phyloP scores from a whole-genome alignment of 192 early-diverging fungal species.

The Entomortierella chlamydospora region DNA sequence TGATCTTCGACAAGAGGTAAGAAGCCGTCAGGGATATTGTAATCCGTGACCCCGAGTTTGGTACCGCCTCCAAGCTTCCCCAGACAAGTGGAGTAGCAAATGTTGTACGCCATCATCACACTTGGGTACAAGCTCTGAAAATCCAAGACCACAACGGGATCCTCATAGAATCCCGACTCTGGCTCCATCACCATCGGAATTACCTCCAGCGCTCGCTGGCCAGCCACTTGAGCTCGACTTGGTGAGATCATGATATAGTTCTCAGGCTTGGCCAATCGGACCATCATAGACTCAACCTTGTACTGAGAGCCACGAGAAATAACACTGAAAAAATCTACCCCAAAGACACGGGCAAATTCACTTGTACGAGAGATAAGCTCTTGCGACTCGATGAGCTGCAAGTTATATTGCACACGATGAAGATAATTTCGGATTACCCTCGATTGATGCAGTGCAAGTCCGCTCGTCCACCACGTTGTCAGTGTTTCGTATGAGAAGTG shows the following conservation, averaged over 20 bases:
- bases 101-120: slow-evolving; percentile 97
- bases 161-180: slow-evolving; percentile 80
- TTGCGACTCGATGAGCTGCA: slow-evolving; percentile 80
- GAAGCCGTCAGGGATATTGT: slow-evolving; percentile 70
- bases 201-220: slow-evolving; percentile 83
- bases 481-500: slow-evolving; percentile 69
- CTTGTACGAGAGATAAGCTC: slow-evolving; percentile 76
- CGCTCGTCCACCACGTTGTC: slow-evolving; percentile 73
- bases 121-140: slow-evolving; percentile 96
- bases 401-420: slow-evolving; percentile 70
- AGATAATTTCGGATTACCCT: slow-evolving; percentile 75
- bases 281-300: slow-evolving; percentile 88
- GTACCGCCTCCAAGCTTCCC: slow-evolving; percentile 66
- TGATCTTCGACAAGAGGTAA: slow-evolving; percentile 75
- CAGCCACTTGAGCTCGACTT: slow-evolving; percentile 77
- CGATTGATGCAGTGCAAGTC: slow-evolving; percentile 62
- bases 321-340: slow-evolving; percentile 89
- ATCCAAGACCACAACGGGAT: slow-evolving; percentile 90
- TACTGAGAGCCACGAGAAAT: slow-evolving; percentile 92
- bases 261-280: slow-evolving; percentile 77
- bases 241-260: slow-evolving; percentile 86
- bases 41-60: slow-evolving; percentile 73
- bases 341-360: slow-evolving; percentile 93
- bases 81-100: slow-evolving; percentile 93
- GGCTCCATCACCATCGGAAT: slow-evolving; percentile 94